Conservation (phyloP, 108 stramenopile species). For the Schizochytrium sp. region DNA sequence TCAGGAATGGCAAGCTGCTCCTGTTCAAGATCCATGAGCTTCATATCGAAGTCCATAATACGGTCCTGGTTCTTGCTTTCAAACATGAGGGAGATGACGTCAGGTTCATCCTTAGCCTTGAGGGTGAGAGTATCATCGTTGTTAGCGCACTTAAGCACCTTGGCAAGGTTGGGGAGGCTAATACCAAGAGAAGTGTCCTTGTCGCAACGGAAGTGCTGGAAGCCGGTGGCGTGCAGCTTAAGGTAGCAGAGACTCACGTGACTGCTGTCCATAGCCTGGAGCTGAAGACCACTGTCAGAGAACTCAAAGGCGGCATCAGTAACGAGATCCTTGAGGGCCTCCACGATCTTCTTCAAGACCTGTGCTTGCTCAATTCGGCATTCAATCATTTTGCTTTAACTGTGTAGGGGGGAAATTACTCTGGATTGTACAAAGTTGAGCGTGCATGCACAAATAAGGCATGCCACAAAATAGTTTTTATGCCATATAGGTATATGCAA, state of each 20-base stretch:
- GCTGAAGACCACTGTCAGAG: slow-evolving; percentile 71
- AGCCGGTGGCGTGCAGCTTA: slow-evolving; percentile 82
- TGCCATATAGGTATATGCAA: too few species aligned
- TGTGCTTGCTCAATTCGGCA: slow-evolving; percentile 90
- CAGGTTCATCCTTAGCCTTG: slow-evolving; percentile 93
- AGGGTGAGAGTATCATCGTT: slow-evolving; percentile 94
- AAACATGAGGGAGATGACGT: slow-evolving; percentile 91
- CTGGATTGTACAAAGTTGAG: too few species aligned
- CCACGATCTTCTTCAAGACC: slow-evolving; percentile 95
- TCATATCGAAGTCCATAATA: slow-evolving; percentile 98
- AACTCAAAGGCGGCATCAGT: slow-evolving; percentile 86
- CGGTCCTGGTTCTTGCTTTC: slow-evolving; percentile 81
- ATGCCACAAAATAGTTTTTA: too few species aligned
- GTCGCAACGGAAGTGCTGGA: slow-evolving; percentile 97
- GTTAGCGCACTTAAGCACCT: slow-evolving; percentile 97
- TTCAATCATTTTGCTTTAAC: slow-evolving; percentile 91
- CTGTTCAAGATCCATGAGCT: slow-evolving; percentile 98
- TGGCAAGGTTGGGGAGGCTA: slow-evolving; percentile 92
- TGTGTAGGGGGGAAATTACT: not conserved
- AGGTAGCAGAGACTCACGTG: slow-evolving; percentile 96
- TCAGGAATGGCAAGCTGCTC: slow-evolving; percentile 99
- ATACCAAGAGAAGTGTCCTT: slow-evolving; percentile 89
- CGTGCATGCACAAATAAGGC: too few species aligned
- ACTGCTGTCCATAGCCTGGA: slow-evolving; percentile 99
- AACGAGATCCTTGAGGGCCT: slow-evolving; percentile 94